Percentiles rank a stretch among this genome's conserved stretches.
These are phyloP conservation scores for Penicillium crustosum DNA, from an alignment of 2,329 filamentous ascomycete genomes.

Conservation along the genomic window DNA sequence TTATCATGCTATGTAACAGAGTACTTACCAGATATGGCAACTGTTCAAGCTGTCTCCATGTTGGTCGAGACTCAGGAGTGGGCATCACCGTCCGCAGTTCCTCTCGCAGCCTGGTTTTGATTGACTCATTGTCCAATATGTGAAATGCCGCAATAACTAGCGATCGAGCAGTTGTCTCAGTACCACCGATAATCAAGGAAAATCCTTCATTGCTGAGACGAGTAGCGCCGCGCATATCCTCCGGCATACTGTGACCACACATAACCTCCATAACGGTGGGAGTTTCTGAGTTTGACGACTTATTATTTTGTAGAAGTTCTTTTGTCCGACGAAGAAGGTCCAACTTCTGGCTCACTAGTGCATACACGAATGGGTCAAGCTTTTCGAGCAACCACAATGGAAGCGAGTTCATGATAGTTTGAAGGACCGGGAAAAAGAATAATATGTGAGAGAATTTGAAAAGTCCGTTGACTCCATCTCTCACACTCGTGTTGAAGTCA, in stretches of 20 bases:
- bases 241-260: constrained; percentile 16
- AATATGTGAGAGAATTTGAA: constrained; percentile 18
- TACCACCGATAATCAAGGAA: constrained; percentile 40
- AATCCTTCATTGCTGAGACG: constrained; percentile 43
- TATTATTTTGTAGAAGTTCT: constrained; percentile 7
- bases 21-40: constrained; percentile 41
- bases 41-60: constrained; percentile 38
- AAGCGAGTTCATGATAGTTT: constrained; percentile 16
- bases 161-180: constrained; percentile 39
- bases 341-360: constrained; percentile 17
- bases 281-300: neutral
- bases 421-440: constrained; percentile 26
- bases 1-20: neutral
- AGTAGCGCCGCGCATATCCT: constrained; percentile 19
- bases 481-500: constrained; percentile 22
- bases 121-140: constrained; percentile 19
- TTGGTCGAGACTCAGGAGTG: constrained; percentile 19
- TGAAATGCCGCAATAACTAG: constrained; percentile 32
- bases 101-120: constrained; percentile 24
- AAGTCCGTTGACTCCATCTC: constrained; percentile 23
- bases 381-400: constrained; percentile 10
- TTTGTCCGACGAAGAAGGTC: constrained; percentile 11
- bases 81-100: constrained; percentile 34
- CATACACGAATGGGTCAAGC: constrained; percentile 14
- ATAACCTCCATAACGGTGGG: constrained; percentile 19